A percentile compares a stretch with the other conserved stretches of the same genome.
Evolutionary conservation across 441 rosid species (phyloP).

Genomic region (Adansonia rubrostipa): DNA sequence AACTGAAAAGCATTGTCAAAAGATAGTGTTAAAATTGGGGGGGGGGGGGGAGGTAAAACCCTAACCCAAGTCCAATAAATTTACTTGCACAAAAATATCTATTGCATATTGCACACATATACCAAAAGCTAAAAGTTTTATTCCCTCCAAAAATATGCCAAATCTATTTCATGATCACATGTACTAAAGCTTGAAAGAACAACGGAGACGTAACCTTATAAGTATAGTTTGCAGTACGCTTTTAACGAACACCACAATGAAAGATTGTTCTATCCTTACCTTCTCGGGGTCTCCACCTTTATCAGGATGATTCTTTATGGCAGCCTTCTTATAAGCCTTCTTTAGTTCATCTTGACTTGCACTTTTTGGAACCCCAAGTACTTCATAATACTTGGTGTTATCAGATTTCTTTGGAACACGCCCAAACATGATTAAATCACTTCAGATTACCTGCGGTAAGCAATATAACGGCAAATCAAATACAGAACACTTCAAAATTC

Average conservation of each 20-base stretch:
- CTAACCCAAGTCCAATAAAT: not conserved
- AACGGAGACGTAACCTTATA: not conserved
- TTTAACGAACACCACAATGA: not conserved
- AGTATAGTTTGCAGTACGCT: not conserved
- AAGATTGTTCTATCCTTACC: conserved; percentile 30
- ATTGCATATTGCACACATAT: not conserved
- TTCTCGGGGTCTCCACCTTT: conserved; percentile 54
- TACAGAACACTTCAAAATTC: not conserved
- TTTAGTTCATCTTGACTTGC: conserved; percentile 42
- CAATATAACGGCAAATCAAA: not conserved
- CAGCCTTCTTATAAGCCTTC: conserved; percentile 44
- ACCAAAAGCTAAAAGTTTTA: not conserved
- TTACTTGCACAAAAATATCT: not conserved
- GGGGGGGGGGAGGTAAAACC: not conserved
- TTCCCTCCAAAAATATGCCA: not conserved
- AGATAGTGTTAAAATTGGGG: conserved; percentile 10
- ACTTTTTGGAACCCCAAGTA: conserved; percentile 47
- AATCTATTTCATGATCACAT: not conserved
- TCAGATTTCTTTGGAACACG: conserved; percentile 40
- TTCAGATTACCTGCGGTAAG: conserved; percentile 17
- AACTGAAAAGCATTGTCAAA: conserved; percentile 36
- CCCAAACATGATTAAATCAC: conserved; percentile 43
- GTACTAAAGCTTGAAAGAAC: conserved; percentile 1
- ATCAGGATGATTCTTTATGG: conserved; percentile 48
- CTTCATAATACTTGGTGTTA: conserved; percentile 44